These are phyloP conservation scores for Coemansia biformis DNA, from an alignment of 192 early-diverging fungal species.

Conservation along the genomic window DNA sequence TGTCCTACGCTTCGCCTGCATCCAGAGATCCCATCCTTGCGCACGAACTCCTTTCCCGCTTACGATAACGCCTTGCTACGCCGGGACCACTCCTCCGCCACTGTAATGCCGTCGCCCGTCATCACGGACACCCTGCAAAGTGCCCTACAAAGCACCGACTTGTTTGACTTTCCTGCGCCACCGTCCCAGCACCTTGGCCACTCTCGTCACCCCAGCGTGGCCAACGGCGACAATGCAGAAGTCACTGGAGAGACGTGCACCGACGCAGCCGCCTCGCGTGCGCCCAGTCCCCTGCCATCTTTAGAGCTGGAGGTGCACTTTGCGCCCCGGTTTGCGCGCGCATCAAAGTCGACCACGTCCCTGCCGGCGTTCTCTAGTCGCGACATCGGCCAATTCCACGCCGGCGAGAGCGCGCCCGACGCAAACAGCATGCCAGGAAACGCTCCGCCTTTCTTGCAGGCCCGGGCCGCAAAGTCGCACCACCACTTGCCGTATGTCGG, in stretches of 20 bases:
- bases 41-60: too few relatives aligned
- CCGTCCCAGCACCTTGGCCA: conserved; percentile 4
- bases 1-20: too few relatives aligned
- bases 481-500: conserved; percentile 18
- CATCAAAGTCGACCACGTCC: conserved; percentile 37
- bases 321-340: conserved; percentile 8
- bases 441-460: not conserved
- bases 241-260: too few relatives aligned
- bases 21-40: too few relatives aligned
- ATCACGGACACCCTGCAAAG: not conserved
- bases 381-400: not conserved
- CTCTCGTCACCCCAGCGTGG: not conserved
- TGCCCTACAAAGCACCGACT: conserved; percentile 3
- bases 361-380: conserved; percentile 18
- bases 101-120: conserved; percentile 1
- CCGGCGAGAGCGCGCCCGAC: not conserved
- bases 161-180: conserved; percentile 37
- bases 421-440: not conserved
- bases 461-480: conserved; percentile 31
- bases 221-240: too few relatives aligned
- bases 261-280: too few relatives aligned
- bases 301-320: too few relatives aligned
- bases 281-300: too few relatives aligned
- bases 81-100: too few relatives aligned
- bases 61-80: too few relatives aligned